Evolutionary conservation across 768 basidiomycete species (phyloP).

Genomic region (Clathrus columnatus): DNA sequence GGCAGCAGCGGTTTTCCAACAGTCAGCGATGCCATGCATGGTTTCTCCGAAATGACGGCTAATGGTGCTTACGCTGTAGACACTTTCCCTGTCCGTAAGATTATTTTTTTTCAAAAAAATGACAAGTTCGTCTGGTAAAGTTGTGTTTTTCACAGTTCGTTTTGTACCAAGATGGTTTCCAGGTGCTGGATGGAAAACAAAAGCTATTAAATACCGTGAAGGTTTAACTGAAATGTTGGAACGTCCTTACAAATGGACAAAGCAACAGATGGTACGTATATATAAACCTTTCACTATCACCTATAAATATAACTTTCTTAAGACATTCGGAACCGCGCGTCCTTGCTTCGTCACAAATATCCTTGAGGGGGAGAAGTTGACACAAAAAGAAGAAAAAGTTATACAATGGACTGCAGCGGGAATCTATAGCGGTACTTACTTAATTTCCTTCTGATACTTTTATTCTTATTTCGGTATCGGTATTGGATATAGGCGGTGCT

Average conservation of each 20-base stretch:
- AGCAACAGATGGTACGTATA: slow-evolving; percentile 16
- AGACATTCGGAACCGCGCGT: background rate
- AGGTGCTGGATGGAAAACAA: slow-evolving; percentile 10
- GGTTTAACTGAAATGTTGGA: background rate
- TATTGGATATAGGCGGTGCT: slow-evolving; percentile 3
- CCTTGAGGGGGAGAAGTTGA: background rate
- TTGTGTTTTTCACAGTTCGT: background rate
- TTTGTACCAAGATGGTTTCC: slow-evolving; percentile 9
- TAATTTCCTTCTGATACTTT: background rate
- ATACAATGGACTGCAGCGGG: slow-evolving; percentile 9
- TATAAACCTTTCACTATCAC: background rate
- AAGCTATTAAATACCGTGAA: background rate
- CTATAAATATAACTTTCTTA: background rate
- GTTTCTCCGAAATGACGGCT: background rate
- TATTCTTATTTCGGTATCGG: background rate
- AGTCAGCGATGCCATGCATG: background rate
- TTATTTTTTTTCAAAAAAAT: background rate
- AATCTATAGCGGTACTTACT: slow-evolving; percentile 11
- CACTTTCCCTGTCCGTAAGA: slow-evolving; percentile 5
- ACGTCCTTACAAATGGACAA: slow-evolving; percentile 12
- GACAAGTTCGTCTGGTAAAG: background rate
- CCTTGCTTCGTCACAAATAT: slow-evolving; percentile 1
- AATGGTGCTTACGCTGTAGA: slow-evolving; percentile 2
- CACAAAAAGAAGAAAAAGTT: background rate
- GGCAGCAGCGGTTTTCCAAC: background rate